A percentile compares a stretch with the other conserved stretches of the same genome.
phyloP scores from a whole-genome alignment of 352 stramenopile genomes.

The Globisporangium splendens region DNA sequence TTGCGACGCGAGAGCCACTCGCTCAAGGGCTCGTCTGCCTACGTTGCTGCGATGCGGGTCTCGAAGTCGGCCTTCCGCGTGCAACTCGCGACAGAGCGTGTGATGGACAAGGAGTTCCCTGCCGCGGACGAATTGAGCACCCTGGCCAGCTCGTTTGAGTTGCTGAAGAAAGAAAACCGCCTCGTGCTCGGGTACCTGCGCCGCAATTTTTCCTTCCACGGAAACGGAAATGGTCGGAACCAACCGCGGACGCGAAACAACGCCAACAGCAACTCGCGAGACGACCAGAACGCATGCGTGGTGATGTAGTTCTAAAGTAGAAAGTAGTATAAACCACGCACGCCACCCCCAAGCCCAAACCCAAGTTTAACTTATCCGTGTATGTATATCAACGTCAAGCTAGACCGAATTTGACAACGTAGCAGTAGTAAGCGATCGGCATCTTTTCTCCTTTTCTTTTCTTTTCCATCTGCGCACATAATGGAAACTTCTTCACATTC shows the following conservation, averaged over 20 bases:
- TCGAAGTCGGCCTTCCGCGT: slow-evolving; percentile 81
- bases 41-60: slow-evolving; percentile 78
- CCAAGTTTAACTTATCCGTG: slow-evolving; percentile 12
- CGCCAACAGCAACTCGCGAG: slow-evolving; percentile 25
- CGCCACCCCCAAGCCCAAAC: not conserved
- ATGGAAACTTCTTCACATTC: not conserved
- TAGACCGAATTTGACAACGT: not conserved
- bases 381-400: slow-evolving; percentile 8
- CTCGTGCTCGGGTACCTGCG: slow-evolving; percentile 73
- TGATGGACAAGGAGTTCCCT: slow-evolving; percentile 55
- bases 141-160: slow-evolving; percentile 44
- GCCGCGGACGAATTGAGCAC: slow-evolving; percentile 26
- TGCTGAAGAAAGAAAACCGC: slow-evolving; percentile 74
- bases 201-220: slow-evolving; percentile 81
- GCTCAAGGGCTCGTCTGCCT: slow-evolving; percentile 85
- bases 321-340: not conserved
- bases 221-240: slow-evolving; percentile 18
- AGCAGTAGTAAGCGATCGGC: not conserved
- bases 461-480: not conserved
- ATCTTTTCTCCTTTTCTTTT: not conserved
- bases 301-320: slow-evolving; percentile 44
- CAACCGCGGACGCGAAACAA: slow-evolving; percentile 11
- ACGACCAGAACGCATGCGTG: slow-evolving; percentile 56
- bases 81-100: slow-evolving; percentile 67
- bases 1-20: slow-evolving; percentile 78